Percentiles rank a stretch among this genome's conserved stretches.
Evolutionary conservation across 2,329 filamentous ascomycete species (phyloP).

Genomic region (Periconia sp.): DNA sequence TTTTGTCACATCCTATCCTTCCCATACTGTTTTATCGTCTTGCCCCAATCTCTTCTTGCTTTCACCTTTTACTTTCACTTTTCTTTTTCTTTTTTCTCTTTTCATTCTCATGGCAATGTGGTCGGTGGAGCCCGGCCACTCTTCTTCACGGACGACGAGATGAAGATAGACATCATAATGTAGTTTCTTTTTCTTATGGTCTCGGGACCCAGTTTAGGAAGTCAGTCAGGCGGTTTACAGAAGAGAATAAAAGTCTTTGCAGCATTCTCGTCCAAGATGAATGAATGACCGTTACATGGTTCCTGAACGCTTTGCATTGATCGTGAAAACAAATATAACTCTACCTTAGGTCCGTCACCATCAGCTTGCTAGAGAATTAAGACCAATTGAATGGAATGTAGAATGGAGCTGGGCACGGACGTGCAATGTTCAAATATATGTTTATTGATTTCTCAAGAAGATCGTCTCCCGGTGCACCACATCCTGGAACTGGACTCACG

Average conservation of each 20-base stretch:
- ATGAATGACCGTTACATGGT: background rate
- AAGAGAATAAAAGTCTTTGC: background rate
- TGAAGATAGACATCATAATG: conserved; percentile 1
- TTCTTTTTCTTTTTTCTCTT: background rate
- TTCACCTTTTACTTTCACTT: background rate
- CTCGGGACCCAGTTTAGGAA: background rate
- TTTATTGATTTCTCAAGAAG: too few species aligned
- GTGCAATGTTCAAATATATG: too few species aligned
- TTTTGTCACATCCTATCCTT: too few species aligned
- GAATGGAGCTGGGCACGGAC: too few species aligned
- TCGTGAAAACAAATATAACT: background rate
- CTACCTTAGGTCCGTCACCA: background rate
- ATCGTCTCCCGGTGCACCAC: background rate
- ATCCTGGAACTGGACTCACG: too few species aligned
- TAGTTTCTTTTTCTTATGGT: conserved; percentile 5
- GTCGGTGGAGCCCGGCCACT: background rate
- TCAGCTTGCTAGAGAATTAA: background rate
- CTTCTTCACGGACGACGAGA: conserved; percentile 6
- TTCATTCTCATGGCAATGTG: background rate
- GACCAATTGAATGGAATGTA: background rate
- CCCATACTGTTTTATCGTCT: too few species aligned
- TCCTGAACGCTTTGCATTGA: too few species aligned
- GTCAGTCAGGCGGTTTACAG: background rate
- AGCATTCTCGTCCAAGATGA: background rate
- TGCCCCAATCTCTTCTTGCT: background rate